Base-by-base conservation (phyloP, 208 protist genomes). In the Trypanosoma scelopori region DNA sequence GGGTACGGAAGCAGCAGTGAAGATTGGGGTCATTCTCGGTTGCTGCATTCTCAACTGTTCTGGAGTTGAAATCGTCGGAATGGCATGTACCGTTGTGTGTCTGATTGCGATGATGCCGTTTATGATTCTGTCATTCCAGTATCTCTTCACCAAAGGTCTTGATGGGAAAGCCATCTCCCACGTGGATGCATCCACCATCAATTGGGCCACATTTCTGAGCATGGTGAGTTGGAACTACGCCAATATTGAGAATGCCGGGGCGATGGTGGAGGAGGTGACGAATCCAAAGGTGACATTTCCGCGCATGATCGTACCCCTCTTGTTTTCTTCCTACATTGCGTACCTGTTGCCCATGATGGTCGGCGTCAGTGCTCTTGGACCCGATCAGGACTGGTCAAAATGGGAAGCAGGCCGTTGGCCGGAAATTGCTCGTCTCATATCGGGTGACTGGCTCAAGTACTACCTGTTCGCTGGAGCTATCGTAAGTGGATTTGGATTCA, bases 141-240 rank as follows among this genome's bases (percentile, higher is more conserved):
- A 88, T 59, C 71, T 93, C 46, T 91, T 91, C 52, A 74, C 48
- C 1, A 53, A 76, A n/a, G 84, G 87, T 59, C 84, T 93, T 65
- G 84, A 90, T 74, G 45, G 41, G 20, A 67, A 51, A 39, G 82
- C 83, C 39, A 73, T 93, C 39, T 69, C 88, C 7, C 70, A 89
- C 60, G 78, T 87, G 20, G 74, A 87, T 23, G 53, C 79, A 50
- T 69, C 70, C 53, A 55, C 52, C n/a, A 82, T 90, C 42, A 61
- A 84, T 27, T 93, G 87, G 84, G 61, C 81, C 18, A 59, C 59
- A 23, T 93, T 93, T 69, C 83, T 93, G 60, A 85, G 81, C 50
- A 91, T 93, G 71, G 84, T 91, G 56, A 91, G 82, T 64, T 93
- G 87, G 84, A 93, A 91, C 74, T 93, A 91, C 67, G 87, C 87